phyloP scores from a whole-genome alignment of 768 basidiomycete genomes.

The Lactarius hatsudake region DNA sequence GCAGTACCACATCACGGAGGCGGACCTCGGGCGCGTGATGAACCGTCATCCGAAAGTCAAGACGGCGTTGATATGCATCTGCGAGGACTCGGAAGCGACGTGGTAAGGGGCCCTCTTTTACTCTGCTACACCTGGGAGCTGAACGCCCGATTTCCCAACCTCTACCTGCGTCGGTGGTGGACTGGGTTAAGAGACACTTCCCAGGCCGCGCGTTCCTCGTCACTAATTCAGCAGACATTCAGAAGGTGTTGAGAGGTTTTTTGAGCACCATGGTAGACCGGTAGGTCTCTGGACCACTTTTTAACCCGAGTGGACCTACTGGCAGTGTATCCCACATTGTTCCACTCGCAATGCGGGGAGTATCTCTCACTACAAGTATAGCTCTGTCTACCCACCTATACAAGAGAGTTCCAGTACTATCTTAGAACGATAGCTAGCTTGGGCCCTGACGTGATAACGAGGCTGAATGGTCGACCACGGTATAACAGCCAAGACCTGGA shows the following conservation, averaged over 20 bases:
- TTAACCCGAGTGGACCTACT: neutral
- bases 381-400: too few species aligned
- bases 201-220: conserved; percentile 62
- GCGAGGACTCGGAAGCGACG: conserved; percentile 61
- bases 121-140: neutral
- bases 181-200: conserved; percentile 58
- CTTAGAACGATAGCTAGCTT: too few species aligned
- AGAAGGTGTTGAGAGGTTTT: conserved; percentile 59
- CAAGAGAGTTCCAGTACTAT: too few species aligned
- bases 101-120: conserved; percentile 41
- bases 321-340: neutral
- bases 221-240: conserved; percentile 60
- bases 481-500: neutral
- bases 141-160: too few species aligned
- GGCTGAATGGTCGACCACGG: neutral
- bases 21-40: conserved; percentile 57
- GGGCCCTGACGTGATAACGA: neutral
- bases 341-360: neutral
- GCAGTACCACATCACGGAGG: conserved; percentile 58
- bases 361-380: too few species aligned
- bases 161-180: neutral
- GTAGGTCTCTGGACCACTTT: neutral
- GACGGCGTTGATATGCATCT: conserved; percentile 65
- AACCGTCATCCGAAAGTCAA: conserved; percentile 60
- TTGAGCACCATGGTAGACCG: conserved; percentile 39